Evolutionary conservation across 2,329 filamentous ascomycete species (phyloP), one percentile per base, ranked within the genome.

Genomic region (Fusarium humuli): DNA sequence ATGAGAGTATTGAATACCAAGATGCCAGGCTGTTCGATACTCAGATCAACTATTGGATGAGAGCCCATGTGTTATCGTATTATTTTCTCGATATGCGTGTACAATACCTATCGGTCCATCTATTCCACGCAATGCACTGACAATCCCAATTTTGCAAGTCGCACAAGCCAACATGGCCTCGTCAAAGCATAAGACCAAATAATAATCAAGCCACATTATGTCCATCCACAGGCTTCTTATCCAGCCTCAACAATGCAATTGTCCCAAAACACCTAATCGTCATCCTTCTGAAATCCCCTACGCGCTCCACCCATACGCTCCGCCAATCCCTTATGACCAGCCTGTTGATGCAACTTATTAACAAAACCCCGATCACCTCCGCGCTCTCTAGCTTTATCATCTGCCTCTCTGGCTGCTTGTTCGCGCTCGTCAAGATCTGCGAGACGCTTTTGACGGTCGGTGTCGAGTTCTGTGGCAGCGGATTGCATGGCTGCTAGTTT

Each of bases 401-500:
- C 93, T 2, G 88, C 87, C 65, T 92, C 89, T 14, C 86, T 84
- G 46, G 89, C 87, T 20, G 82, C 83, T 50, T 87, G 85, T 72
- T 97, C 93, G 65, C 85, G 85, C 68, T 88, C 87, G 25, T 88
- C 89, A 20, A 94, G 81, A 2, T 88, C 88, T 0, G 88, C 87
- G 12, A 97, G 82, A 25, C 93, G 87, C 63, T 87, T 85, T 69
- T 88, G 87, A 32, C 94, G 89, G 71, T 92, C 90, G n/a, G 83
- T 77, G 73, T 95, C 92, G 49, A 97, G 83, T 13, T 91, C 88
- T 2, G 84, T 85, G 7, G 92, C 92, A 29, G 89, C 90, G 20
- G 86, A 86, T 77, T 92, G 91, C 92, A 94, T 94, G 11, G 89
- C 90, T 18, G 90, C 91, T 20, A 94, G 80, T 77, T 89, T 92